Base-by-base conservation (phyloP, 495 filamentous ascomycete species). In the Hypoxylon lienhwacheense region DNA sequence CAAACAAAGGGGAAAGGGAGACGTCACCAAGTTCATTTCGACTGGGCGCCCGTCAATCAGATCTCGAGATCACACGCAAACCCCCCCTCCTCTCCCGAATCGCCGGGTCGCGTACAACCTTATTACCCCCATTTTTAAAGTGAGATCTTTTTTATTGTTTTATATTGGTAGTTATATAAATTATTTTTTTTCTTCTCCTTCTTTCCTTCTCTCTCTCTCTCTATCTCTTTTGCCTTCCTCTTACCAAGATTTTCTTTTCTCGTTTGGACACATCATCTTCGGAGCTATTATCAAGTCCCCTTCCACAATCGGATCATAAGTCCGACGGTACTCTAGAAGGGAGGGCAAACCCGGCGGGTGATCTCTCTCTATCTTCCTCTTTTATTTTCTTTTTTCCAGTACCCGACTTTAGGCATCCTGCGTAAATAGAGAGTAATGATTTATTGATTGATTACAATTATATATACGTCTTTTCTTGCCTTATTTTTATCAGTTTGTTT, bases 101-200 rank as follows among this genome's bases (percentile, higher is more conserved):
- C 22, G 47, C 55, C 57, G 57, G 57, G 57, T 61, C 57, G 51
- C 57, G 57, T 61, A 61, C 57, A 33, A 61, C 57, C 46, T 55
- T 55, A 52, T 55, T 52, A 49, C 32, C 51, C 42, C 51, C 57
- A 49, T 54, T 35, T 61, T 37, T n/a, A n/a, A 61, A 55, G 50
- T 53, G 51, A 61, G 46, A 61, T 54, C 40, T 43, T 11, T 46
- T 39, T 34, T 43, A 5, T 33, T 21, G 37, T 41, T 5, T 37
- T 5, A 20, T 21, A n/a, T 44, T n/a, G n/a, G n/a, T n/a, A n/a
- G n/a, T n/a, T n/a, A n/a, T n/a, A n/a, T n/a, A n/a, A n/a, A n/a
- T n/a, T n/a, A n/a, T 48, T 35, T 36, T 26, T 15, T 47, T 37
- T 15, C 47, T 26, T 31, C 11, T 22, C 3, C 28, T 31, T 31